Evolutionary conservation across 192 early-diverging fungal species (phyloP).

Genomic region (Phycomyces nitens): DNA sequence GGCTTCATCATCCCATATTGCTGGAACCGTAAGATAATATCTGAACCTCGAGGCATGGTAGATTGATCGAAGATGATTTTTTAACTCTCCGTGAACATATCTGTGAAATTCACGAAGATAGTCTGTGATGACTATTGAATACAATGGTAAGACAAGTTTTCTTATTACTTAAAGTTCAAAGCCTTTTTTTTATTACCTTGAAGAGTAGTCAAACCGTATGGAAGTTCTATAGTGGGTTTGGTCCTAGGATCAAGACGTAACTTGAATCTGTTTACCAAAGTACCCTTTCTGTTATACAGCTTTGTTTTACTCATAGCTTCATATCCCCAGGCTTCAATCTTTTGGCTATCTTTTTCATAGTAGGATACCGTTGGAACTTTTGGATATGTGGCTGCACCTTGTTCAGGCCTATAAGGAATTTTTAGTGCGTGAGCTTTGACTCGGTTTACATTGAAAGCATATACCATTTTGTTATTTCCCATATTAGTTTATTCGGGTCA

Average conservation of each 20-base stretch:
- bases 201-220: conserved; percentile 42
- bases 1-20: conserved; percentile 48
- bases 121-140: conserved; percentile 37
- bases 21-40: conserved; percentile 47
- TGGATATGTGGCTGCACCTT: neutral
- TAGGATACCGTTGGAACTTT: conserved; percentile 38
- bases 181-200: conserved; percentile 14
- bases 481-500: conserved; percentile 39
- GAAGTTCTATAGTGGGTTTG: conserved; percentile 29
- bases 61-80: conserved; percentile 13
- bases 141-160: too few relatives aligned
- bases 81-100: conserved; percentile 40
- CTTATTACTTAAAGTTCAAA: too few relatives aligned
- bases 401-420: neutral
- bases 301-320: conserved; percentile 37
- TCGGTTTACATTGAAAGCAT: too few relatives aligned
- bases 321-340: conserved; percentile 44
- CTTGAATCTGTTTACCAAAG: conserved; percentile 43
- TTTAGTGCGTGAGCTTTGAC: neutral
- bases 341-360: conserved; percentile 33
- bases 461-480: conserved; percentile 44
- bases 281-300: conserved; percentile 37
- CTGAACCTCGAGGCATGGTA: neutral
- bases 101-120: conserved; percentile 46
- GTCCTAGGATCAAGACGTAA: conserved; percentile 44